Base-by-base conservation (phyloP, 73 alveolate species). In the Loxodes magnus region DNA sequence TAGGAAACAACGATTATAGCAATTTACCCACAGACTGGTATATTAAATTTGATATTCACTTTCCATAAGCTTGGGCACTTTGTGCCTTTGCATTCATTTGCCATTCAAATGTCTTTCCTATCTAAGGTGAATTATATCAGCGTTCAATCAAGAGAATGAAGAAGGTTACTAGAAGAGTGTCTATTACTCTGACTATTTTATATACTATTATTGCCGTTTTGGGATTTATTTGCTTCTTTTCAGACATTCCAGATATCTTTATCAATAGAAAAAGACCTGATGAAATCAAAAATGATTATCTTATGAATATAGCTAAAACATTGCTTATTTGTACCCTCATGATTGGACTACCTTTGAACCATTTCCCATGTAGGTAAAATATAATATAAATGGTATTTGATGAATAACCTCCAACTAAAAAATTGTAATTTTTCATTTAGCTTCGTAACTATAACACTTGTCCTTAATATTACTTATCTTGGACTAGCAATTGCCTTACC, bases 71-170 rank as follows among this genome's bases (percentile, higher is more conserved):
- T 3, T 58, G 59, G 50, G 56, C 82, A 4, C 43, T 67, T 29
- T 54, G 74, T 3, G 36, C 59, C 60, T 67, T 67, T 36, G 56
- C 82, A 4, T 67, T 28, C 51, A 63, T 67, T 26, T 67, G 82
- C 50, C 56, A 67, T 23, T 61, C 58, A 17, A 28, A 48, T 2
- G 43, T 67, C 15, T 19, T 63, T 0, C 63, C 73, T n/a, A 67
- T 67, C 36, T 63, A 67, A 35, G 36, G 74, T 5, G 82, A 67
- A 23, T 44, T 67, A 6, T 59, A 44, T 4, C 43, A 60, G 21
- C 74, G 67, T 9, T 58, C 55, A 30, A 35, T 41, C 19, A 14
- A 24, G 25, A 37, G 82, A 17, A 67, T 67, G 74, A 58, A 27
- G 60, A 67, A 67, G 35, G 82, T 67, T 23, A 67, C 68, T 25